These are phyloP conservation scores for Vaccinium macrocarpon DNA, from an alignment of 148 eudicot species.

Conservation along the genomic window DNA sequence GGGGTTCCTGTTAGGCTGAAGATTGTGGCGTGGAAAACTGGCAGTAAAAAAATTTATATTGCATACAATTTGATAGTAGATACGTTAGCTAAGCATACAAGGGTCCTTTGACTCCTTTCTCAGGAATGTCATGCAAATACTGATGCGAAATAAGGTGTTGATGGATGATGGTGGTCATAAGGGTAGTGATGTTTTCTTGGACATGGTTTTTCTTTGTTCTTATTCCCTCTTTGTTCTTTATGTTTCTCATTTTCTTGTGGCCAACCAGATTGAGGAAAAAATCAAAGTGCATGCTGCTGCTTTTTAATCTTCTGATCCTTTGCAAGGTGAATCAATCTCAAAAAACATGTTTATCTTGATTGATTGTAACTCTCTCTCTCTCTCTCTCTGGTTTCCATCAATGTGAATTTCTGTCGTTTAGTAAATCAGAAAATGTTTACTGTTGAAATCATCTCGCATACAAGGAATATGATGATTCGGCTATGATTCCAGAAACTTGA, in stretches of 20 bases:
- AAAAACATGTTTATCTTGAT: not conserved
- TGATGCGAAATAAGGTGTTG: not conserved
- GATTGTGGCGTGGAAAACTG: not conserved
- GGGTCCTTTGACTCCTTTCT: constrained; percentile 8
- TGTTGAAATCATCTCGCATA: no score
- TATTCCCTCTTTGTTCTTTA: not conserved
- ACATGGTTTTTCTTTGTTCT: not conserved
- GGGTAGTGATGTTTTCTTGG: not conserved
- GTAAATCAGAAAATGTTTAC: no score
- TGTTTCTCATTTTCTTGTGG: not conserved
- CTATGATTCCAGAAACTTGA: no score
- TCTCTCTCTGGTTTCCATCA: no score
- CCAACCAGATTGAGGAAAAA: not conserved
- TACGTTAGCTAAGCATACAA: constrained; percentile 1
- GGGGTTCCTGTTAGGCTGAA: not conserved
- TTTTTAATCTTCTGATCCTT: not conserved
- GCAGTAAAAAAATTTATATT: not conserved
- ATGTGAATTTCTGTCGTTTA: no score
- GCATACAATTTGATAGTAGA: constrained; percentile 3
- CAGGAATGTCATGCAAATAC: not conserved
- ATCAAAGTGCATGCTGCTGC: not conserved
- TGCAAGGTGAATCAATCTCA: not conserved
- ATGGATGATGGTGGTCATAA: not conserved
- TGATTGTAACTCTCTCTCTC: not conserved
- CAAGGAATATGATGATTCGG: no score